phyloP scores from a whole-genome alignment of 345 rosid species.

The Combretum micranthum region DNA sequence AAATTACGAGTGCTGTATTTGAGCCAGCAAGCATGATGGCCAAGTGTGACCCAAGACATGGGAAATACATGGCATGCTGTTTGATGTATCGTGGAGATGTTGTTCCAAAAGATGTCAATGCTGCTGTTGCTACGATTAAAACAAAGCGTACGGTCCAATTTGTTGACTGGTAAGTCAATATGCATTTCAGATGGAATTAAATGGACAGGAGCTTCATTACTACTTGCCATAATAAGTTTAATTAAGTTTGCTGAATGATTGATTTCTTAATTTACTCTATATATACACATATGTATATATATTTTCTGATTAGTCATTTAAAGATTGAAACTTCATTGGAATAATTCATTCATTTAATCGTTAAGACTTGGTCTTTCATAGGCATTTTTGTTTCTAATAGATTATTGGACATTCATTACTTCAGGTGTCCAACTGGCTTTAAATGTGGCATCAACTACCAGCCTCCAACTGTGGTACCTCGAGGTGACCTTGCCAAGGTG shows the following conservation, averaged over 20 bases:
- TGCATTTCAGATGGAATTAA: neutral
- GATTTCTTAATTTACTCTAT: too few relatives aligned
- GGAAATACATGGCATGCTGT: conserved; percentile 85
- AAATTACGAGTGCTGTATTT: conserved; percentile 70
- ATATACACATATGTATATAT: too few relatives aligned
- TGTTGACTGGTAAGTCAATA: conserved; percentile 64
- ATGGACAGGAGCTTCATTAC: neutral
- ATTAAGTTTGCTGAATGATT: neutral
- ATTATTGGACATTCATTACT: neutral
- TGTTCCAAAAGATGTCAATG: conserved; percentile 77
- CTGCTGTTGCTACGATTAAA: conserved; percentile 69
- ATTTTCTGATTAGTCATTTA: too few relatives aligned
- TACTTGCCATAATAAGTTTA: neutral
- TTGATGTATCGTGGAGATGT: conserved; percentile 83
- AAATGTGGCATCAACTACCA: conserved; percentile 82
- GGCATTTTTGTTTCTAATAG: too few relatives aligned
- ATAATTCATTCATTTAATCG: too few relatives aligned
- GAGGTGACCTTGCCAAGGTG: conserved; percentile 69
- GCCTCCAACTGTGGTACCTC: conserved; percentile 76
- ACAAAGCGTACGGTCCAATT: conserved; percentile 74
- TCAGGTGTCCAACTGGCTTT: conserved; percentile 86
- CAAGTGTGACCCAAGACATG: conserved; percentile 84
- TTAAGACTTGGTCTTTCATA: too few relatives aligned
- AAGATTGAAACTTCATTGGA: too few relatives aligned
- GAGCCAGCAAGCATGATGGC: conserved; percentile 88